These are phyloP conservation scores for Capillidium rhysosporum DNA, from an alignment of 371 early-diverging fungal species.

Conservation along the genomic window DNA sequence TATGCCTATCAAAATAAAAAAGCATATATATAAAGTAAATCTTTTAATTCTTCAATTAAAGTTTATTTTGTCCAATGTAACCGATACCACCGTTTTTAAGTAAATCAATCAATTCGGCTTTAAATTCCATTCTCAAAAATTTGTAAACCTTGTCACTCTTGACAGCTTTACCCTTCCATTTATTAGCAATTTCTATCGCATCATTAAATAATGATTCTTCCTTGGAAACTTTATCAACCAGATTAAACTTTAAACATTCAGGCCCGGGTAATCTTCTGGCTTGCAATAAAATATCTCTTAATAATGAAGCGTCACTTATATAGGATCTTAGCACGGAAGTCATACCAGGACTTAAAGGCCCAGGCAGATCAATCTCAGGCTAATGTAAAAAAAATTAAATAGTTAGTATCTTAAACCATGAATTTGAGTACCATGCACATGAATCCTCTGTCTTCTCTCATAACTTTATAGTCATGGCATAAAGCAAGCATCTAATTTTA, in stretches of 20 bases:
- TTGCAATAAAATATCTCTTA: slow-evolving; percentile 43
- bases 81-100: slow-evolving; percentile 2
- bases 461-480: slow-evolving; percentile 30
- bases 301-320: slow-evolving; percentile 15
- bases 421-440: slow-evolving; percentile 4
- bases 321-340: slow-evolving; percentile 7
- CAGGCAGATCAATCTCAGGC: slow-evolving; percentile 58
- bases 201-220: slow-evolving; percentile 19
- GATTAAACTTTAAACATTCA: slow-evolving; percentile 30
- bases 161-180: slow-evolving; percentile 29
- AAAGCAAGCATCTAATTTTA: slow-evolving; percentile 39
- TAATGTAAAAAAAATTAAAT: background rate
- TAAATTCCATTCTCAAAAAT: slow-evolving; percentile 16
- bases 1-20: no score
- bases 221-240: slow-evolving; percentile 36
- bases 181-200: slow-evolving; percentile 26
- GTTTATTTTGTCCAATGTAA: background rate
- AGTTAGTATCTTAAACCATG: background rate
- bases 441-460: background rate
- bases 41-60: no score
- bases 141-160: slow-evolving; percentile 14
- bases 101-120: slow-evolving; percentile 10
- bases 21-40: no score
- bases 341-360: slow-evolving; percentile 51
- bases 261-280: slow-evolving; percentile 39